These are phyloP conservation scores for Xerocomus minutiporus DNA, from an alignment of 1,284 basidiomycete species.

Conservation along the genomic window DNA sequence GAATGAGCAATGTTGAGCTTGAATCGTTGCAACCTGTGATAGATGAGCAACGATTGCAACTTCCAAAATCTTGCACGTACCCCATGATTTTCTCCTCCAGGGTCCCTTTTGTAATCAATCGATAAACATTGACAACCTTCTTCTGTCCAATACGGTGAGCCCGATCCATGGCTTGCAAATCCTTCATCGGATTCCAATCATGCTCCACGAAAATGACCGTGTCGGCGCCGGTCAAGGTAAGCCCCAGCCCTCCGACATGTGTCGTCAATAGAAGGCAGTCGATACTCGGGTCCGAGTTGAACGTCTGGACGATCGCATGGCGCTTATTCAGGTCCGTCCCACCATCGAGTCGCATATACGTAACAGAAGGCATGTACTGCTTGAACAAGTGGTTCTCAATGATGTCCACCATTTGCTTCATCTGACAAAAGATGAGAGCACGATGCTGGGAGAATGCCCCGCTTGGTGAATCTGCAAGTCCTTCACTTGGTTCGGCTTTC, in stretches of 20 bases:
- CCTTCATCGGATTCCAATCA: constrained; percentile 99
- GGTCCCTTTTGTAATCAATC: constrained; percentile 94
- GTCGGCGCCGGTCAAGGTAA: constrained; percentile 97
- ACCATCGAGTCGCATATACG: constrained; percentile 97
- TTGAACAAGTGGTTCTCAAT: constrained; percentile 95
- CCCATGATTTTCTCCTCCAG: constrained; percentile 99
- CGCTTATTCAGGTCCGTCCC: constrained; percentile 85
- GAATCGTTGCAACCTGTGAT: constrained; percentile 85
- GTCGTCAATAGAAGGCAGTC: constrained; percentile 96
- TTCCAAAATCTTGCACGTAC: constrained; percentile 42
- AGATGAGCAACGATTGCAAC: constrained; percentile 17
- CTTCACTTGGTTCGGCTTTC: constrained; percentile 62
- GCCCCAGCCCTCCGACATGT: constrained; percentile 91
- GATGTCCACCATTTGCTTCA: constrained; percentile 98
- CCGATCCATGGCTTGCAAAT: constrained; percentile 98
- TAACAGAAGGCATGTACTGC: constrained; percentile 88
- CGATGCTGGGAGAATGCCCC: constrained; percentile 88
- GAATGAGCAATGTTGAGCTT: constrained; percentile 98
- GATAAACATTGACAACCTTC: constrained; percentile 98
- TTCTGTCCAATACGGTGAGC: constrained; percentile 98
- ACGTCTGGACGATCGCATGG: constrained; percentile 95
- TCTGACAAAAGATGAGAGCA: constrained; percentile 98
- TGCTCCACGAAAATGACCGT: constrained; percentile 99
- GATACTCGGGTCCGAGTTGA: constrained; percentile 97
- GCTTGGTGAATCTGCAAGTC: constrained; percentile 46